Conservation (phyloP, 257 asterid genomes). For the Solanum acaule region DNA sequence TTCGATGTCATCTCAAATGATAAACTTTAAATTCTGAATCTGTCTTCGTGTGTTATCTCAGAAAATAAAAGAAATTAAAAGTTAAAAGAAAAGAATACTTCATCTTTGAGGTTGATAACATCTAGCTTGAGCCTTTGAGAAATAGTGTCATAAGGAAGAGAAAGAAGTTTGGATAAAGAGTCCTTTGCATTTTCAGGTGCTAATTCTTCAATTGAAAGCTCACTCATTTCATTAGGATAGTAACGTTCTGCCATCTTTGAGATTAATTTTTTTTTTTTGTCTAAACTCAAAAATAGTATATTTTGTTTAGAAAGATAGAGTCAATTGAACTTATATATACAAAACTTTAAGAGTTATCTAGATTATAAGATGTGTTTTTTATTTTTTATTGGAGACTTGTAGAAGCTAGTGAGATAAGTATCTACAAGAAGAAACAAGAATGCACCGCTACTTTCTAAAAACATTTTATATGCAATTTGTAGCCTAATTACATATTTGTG, state of each 20-base stretch:
- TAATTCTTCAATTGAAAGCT: constrained; percentile 16
- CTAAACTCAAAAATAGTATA: neutral
- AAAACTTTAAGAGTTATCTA: neutral
- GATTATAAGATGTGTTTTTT: neutral
- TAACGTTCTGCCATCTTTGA: constrained; percentile 51
- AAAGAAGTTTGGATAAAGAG: constrained; percentile 54
- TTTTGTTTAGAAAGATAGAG: neutral
- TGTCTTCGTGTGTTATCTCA: no score
- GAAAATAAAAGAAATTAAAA: neutral
- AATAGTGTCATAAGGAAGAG: constrained; percentile 42
- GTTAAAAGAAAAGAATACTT: constrained; percentile 10
- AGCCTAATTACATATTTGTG: no score
- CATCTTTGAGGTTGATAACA: constrained; percentile 49
- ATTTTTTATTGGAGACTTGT: neutral
- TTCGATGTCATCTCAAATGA: neutral
- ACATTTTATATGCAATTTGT: no score
- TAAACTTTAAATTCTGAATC: neutral
- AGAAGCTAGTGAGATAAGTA: neutral
- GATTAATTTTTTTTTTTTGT: neutral
- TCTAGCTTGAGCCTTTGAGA: constrained; percentile 31
- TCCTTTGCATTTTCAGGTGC: constrained; percentile 11
- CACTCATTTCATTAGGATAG: constrained; percentile 58
- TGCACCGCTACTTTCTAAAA: neutral
- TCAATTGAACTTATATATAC: neutral
- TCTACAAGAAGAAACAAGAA: neutral